Evolutionary conservation across 1,139 yeast species (phyloP).

Genomic region (Schwanniomyces etchellsii): DNA sequence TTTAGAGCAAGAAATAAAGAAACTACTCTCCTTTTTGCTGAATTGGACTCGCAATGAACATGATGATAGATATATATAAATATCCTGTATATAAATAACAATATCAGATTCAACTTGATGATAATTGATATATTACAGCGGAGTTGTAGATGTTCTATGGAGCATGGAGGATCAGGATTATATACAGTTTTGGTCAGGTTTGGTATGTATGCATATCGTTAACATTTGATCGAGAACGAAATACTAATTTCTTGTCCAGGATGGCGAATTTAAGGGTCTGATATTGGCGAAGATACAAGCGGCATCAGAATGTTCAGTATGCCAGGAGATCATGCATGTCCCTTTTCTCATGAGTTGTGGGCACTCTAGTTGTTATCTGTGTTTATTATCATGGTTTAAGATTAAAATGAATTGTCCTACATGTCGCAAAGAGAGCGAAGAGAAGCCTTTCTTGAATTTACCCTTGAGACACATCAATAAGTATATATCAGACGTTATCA

Average conservation of each 20-base stretch:
- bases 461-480: constrained; percentile 34
- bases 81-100: constrained; percentile 6
- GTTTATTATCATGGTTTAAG: constrained; percentile 47
- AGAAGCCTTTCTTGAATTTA: constrained; percentile 41
- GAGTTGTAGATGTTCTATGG: background rate
- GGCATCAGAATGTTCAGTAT: constrained; percentile 35
- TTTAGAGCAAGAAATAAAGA: constrained; percentile 13
- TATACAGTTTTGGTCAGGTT: constrained; percentile 4
- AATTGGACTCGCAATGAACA: constrained; percentile 16
- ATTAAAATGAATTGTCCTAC: constrained; percentile 49
- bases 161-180: constrained; percentile 2
- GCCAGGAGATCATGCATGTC: constrained; percentile 41
- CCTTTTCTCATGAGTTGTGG: constrained; percentile 41
- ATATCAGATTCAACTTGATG: background rate
- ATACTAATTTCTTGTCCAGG: constrained; percentile 13
- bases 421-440: constrained; percentile 40
- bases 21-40: constrained; percentile 20
- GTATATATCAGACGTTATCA: constrained; percentile 22
- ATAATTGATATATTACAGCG: background rate
- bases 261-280: constrained; percentile 10
- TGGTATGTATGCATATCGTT: constrained; percentile 5
- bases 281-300: constrained; percentile 20
- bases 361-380: constrained; percentile 42
- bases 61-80: constrained; percentile 7
- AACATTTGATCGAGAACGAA: background rate